A percentile compares a stretch with the other conserved stretches of the same genome.
Conservation (phyloP, 2,329 filamentous ascomycete genomes). For the Ceratocystiopsis minuta region DNA sequence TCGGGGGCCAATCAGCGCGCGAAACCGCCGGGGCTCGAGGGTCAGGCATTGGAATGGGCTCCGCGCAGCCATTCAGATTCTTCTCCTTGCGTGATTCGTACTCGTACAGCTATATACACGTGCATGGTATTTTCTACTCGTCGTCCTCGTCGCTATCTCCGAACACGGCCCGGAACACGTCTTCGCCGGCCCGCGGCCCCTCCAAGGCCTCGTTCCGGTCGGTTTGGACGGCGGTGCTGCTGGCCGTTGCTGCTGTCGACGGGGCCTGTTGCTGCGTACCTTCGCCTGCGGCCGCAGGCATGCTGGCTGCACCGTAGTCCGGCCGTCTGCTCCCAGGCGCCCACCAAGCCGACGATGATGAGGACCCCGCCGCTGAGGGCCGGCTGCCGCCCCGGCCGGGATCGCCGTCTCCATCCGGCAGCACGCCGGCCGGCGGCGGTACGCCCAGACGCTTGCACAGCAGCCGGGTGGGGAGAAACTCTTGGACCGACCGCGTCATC, state of each 20-base stretch:
- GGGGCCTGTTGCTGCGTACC: not conserved
- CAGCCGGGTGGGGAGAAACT: conserved; percentile 66
- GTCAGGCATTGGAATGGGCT: too few species aligned
- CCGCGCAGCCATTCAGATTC: too few species aligned
- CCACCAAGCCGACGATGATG: too few species aligned
- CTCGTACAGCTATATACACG: too few species aligned
- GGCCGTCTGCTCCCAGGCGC: too few species aligned
- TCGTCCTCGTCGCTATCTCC: conserved; percentile 62
- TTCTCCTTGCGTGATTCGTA: too few species aligned
- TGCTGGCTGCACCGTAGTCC: too few species aligned
- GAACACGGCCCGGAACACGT: conserved; percentile 84
- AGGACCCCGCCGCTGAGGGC: not conserved
- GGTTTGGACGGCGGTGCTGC: conserved; percentile 35
- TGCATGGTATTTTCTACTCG: conserved; percentile 1
- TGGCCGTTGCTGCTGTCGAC: not conserved
- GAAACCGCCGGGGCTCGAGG: too few species aligned
- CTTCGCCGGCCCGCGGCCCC: conserved; percentile 54
- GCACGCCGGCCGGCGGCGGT: conserved; percentile 52
- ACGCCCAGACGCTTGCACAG: conserved; percentile 94
- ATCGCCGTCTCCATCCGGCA: conserved; percentile 27
- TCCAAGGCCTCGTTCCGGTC: conserved; percentile 67
- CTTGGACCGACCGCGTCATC: conserved; percentile 54
- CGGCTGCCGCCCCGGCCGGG: conserved; percentile 3
- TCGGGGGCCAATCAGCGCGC: too few species aligned
- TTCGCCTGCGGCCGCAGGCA: too few species aligned